Evolutionary conservation across 257 asterid species (phyloP), one percentile per base, ranked within the genome.

Genomic region (Fraxinus quadrangulata): DNA sequence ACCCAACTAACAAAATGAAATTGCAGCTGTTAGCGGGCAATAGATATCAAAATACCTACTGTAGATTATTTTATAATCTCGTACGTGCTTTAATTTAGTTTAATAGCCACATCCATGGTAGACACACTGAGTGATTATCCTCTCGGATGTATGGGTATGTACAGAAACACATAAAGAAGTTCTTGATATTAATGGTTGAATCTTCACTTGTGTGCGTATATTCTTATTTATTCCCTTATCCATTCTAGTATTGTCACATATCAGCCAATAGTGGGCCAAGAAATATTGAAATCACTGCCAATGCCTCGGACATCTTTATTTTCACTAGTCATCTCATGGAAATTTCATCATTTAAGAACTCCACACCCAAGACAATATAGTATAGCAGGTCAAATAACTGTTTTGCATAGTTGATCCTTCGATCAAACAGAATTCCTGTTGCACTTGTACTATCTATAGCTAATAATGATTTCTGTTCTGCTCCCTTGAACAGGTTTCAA

Each of bases 401-500:
- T 54, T 54, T 40, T 36, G 34, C 56, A 28, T 30, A 42, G n/a
- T n/a, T 28, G 26, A 59, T 21, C 67, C 11, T 78, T 78, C 28
- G 12, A 51, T 54, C 4, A 19, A 24, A 39, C 40, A 28, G 1
- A 47, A 10, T 11, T 45, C n/a, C 54, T 13, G 17, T 3, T 13
- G 54, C 54, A 45, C 19, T 45, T 45, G 19, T 45, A 45, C n/a
- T 45, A 24, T 23, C 28, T 30, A 12, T 23, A 7, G 72, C 39
- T 66, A 4, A 21, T 74, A 54, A 47, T 70, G 6, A 19, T 56
- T 26, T 30, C 28, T 56, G 14, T 75, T 75, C 19, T 78, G 71
- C 77, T 77, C 76, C 67, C 42, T 74, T 39, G 39, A 78, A 75
- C 84, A 92, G 99, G 97, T 96, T 79, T 89, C 97, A 51, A 93